A percentile compares a stretch with the other conserved stretches of the same genome.
phyloP scores from a whole-genome alignment of 352 stramenopile genomes.

The Phytophthora pseudosyringae region DNA sequence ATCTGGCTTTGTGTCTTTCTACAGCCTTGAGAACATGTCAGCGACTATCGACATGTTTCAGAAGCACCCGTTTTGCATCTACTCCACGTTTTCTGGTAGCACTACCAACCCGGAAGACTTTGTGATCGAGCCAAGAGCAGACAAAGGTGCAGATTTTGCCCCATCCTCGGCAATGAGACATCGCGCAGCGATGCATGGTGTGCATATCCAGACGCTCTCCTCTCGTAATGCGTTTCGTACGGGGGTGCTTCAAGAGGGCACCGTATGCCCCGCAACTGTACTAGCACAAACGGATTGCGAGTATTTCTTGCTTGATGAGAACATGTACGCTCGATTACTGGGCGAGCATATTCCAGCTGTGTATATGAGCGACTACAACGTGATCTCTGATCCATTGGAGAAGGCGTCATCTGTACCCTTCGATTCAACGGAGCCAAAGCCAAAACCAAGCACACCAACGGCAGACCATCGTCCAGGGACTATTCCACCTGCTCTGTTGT shows the following conservation, averaged over 20 bases:
- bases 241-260: conserved; percentile 50
- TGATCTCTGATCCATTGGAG: not conserved
- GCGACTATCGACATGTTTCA: conserved; percentile 69
- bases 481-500: conserved; percentile 30
- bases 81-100: conserved; percentile 38
- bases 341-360: conserved; percentile 42
- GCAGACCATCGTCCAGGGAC: not conserved
- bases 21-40: conserved; percentile 67
- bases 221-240: conserved; percentile 61
- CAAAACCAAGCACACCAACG: not conserved
- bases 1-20: conserved; percentile 61
- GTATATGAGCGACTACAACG: conserved; percentile 33
- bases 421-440: not conserved
- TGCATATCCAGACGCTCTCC: conserved; percentile 67
- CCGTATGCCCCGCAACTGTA: conserved; percentile 53
- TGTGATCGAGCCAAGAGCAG: conserved; percentile 10
- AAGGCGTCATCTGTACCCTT: not conserved
- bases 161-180: conserved; percentile 26
- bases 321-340: conserved; percentile 45
- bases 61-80: conserved; percentile 62
- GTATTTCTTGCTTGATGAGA: conserved; percentile 58
- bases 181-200: conserved; percentile 50
- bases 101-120: conserved; percentile 44
- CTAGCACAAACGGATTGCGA: conserved; percentile 64
- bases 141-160: conserved; percentile 4